phyloP scores from a whole-genome alignment of 306 rosid species.

The Quercus dentata region DNA sequence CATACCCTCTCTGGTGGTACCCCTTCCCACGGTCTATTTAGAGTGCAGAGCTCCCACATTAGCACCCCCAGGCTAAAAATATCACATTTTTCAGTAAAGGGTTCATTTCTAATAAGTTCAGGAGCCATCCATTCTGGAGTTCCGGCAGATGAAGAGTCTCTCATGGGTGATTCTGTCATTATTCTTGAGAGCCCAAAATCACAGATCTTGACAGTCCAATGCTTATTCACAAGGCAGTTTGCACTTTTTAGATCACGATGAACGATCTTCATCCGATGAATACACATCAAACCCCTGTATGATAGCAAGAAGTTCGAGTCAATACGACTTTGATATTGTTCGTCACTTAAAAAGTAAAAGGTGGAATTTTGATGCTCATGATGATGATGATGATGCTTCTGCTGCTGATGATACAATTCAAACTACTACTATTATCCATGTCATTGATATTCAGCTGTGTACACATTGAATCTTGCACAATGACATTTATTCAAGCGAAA shows the following conservation, averaged over 20 bases:
- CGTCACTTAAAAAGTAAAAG: neutral
- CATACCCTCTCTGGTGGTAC: slow-evolving; percentile 84
- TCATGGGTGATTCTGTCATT: slow-evolving; percentile 53
- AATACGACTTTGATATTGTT: slow-evolving; percentile 8
- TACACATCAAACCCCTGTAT: slow-evolving; percentile 93
- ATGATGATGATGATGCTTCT: neutral
- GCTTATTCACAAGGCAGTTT: slow-evolving; percentile 94
- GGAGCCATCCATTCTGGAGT: slow-evolving; percentile 99
- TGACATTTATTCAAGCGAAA: neutral
- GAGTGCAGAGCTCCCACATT: slow-evolving; percentile 96
- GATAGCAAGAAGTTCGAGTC: slow-evolving; percentile 27
- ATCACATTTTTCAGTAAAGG: slow-evolving; percentile 93
- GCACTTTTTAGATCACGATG: slow-evolving; percentile 97
- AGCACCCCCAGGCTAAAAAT: slow-evolving; percentile 93
- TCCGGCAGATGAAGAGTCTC: slow-evolving; percentile 82
- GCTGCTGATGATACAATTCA: too few species aligned
- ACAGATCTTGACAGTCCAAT: slow-evolving; percentile 90
- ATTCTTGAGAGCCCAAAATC: slow-evolving; percentile 98
- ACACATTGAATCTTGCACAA: neutral
- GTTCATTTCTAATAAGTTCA: slow-evolving; percentile 91
- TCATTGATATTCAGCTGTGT: neutral
- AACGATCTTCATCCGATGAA: slow-evolving; percentile 95
- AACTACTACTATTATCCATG: too few species aligned
- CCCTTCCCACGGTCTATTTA: slow-evolving; percentile 94
- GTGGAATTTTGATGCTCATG: neutral